Percentiles rank a stretch among this genome's conserved stretches.
phyloP scores from a whole-genome alignment of 148 eudicot genomes.

The Rheum nobile region DNA sequence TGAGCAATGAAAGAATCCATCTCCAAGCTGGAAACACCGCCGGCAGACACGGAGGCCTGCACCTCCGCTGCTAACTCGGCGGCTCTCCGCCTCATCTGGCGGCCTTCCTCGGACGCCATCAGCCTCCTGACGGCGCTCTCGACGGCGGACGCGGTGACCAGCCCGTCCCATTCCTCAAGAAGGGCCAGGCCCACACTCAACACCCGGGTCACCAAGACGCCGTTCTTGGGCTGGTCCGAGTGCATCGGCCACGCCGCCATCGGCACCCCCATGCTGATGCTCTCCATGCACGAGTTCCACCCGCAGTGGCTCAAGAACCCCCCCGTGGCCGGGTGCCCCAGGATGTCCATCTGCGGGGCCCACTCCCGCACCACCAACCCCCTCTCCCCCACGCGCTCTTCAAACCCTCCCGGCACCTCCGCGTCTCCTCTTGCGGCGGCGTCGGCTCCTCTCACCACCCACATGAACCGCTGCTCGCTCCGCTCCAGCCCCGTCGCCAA shows the following conservation, averaged over 20 bases:
- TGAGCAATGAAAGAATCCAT: slow-evolving; percentile 45
- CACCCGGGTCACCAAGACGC: slow-evolving; percentile 24
- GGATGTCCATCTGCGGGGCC: slow-evolving; percentile 59
- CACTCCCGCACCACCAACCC: slow-evolving; percentile 50
- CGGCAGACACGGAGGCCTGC: slow-evolving; percentile 25
- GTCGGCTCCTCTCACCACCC: slow-evolving; percentile 54
- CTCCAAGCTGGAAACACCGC: slow-evolving; percentile 36
- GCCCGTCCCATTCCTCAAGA: slow-evolving; percentile 29
- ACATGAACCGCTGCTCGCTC: slow-evolving; percentile 45
- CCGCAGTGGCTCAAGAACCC: slow-evolving; percentile 65
- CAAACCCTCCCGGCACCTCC: slow-evolving; percentile 46
- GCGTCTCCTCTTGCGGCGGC: too few species aligned
- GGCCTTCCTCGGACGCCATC: slow-evolving; percentile 39
- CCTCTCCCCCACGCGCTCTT: slow-evolving; percentile 27
- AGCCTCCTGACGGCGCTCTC: slow-evolving; percentile 25
- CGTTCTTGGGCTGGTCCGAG: slow-evolving; percentile 52
- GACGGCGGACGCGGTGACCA: slow-evolving; percentile 19
- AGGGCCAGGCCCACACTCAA: slow-evolving; percentile 29
- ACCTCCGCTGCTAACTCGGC: slow-evolving; percentile 19
- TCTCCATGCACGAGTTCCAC: slow-evolving; percentile 69
- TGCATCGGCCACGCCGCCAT: slow-evolving; percentile 59
- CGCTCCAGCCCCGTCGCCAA: slow-evolving; percentile 48
- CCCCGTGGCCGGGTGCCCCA: slow-evolving; percentile 35
- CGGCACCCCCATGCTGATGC: slow-evolving; percentile 55
- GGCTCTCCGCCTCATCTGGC: slow-evolving; percentile 32